Percentiles rank a stretch among this genome's conserved stretches.
phyloP scores from a whole-genome alignment of 1,284 basidiomycete species.

The Limonomyces culmigenus region DNA sequence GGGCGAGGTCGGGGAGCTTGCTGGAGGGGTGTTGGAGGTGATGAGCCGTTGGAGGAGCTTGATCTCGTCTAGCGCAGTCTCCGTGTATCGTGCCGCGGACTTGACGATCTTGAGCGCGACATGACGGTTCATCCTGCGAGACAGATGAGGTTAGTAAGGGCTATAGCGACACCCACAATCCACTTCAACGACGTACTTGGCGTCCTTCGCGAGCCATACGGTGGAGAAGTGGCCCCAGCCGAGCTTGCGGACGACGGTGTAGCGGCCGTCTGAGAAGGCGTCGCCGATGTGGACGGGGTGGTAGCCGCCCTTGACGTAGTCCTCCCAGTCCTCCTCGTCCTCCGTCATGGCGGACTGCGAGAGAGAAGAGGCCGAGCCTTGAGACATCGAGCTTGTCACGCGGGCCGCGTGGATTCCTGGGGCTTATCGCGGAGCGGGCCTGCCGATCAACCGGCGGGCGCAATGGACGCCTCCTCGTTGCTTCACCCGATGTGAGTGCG shows the following conservation, averaged over 20 bases:
- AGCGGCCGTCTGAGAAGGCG: conserved; percentile 65
- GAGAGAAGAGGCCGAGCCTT: no score
- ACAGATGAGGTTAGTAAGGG: conserved; percentile 2
- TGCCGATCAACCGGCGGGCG: no score
- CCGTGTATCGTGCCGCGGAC: conserved; percentile 71
- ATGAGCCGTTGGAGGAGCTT: conserved; percentile 69
- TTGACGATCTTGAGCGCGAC: conserved; percentile 88
- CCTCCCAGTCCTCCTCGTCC: conserved; percentile 65
- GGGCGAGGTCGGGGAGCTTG: background rate
- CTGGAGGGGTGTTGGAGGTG: conserved; percentile 45
- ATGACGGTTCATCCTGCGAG: conserved; percentile 43
- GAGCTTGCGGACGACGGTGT: conserved; percentile 69
- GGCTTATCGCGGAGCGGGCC: no score
- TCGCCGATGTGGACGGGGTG: conserved; percentile 63
- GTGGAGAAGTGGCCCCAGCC: conserved; percentile 92
- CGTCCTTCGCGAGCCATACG: conserved; percentile 69
- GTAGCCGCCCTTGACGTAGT: conserved; percentile 72
- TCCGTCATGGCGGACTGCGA: no score
- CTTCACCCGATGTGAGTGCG: no score
- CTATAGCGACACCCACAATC: conserved; percentile 6
- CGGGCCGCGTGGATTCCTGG: no score
- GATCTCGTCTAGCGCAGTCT: conserved; percentile 85
- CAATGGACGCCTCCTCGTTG: no score
- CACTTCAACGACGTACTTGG: conserved; percentile 39
- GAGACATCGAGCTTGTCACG: no score